These are phyloP conservation scores for Tuber melanosporum DNA, from an alignment of 495 filamentous ascomycete genomes.

Conservation along the genomic window DNA sequence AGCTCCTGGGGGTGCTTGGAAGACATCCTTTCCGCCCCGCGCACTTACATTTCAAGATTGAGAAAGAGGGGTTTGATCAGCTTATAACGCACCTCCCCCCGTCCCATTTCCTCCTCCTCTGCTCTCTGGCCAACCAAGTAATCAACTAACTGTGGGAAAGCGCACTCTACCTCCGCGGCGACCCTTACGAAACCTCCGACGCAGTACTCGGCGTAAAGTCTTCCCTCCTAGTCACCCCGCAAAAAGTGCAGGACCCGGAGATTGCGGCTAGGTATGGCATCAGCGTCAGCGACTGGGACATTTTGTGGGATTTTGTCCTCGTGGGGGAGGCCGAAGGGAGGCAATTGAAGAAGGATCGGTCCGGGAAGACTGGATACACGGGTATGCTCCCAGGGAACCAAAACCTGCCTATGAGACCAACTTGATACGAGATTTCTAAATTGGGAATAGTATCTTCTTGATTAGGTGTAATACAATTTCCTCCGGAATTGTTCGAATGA, in stretches of 20 bases:
- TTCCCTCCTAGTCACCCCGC: constrained; percentile 67
- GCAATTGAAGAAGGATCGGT: constrained; percentile 62
- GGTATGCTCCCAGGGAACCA: background rate
- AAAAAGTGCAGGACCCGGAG: constrained; percentile 54
- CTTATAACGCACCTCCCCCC: constrained; percentile 65
- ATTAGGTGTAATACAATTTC: background rate
- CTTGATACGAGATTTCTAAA: background rate
- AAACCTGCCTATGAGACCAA: background rate
- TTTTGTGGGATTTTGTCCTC: constrained; percentile 69
- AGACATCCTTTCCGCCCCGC: constrained; percentile 76
- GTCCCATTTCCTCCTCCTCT: constrained; percentile 3
- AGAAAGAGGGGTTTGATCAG: constrained; percentile 75
- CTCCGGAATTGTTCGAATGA: background rate
- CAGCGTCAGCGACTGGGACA: constrained; percentile 50
- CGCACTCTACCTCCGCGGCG: constrained; percentile 73
- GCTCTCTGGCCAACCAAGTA: constrained; percentile 10
- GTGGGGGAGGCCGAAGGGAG: constrained; percentile 64
- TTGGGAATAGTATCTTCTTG: background rate
- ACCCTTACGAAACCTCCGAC: constrained; percentile 85
- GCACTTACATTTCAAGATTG: constrained; percentile 95
- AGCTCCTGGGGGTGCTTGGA: constrained; percentile 61
- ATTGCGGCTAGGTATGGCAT: constrained; percentile 56
- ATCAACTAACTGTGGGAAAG: constrained; percentile 41
- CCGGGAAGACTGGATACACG: constrained; percentile 56
- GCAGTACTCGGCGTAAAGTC: constrained; percentile 91